Evolutionary conservation across 106 monocot genomes (phyloP).

Genomic region (Vanilla planifolia): DNA sequence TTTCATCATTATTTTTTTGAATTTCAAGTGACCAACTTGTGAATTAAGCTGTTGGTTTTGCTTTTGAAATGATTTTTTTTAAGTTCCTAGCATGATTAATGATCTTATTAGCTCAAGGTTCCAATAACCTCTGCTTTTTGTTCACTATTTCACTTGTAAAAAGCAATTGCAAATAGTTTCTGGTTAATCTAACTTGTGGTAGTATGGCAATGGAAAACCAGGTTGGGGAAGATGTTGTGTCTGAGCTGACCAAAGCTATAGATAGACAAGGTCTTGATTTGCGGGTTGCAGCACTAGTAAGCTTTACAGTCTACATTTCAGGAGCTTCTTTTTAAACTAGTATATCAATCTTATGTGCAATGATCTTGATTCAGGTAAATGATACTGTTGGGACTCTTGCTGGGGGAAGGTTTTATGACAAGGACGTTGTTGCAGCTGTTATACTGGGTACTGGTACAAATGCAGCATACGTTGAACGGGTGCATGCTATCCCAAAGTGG

Average conservation of each 20-base stretch:
- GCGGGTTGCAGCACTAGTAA: constrained; percentile 52
- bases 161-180: no score
- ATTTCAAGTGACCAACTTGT: no score
- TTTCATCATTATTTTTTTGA: no score
- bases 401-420: constrained; percentile 36
- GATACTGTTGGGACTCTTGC: constrained; percentile 40
- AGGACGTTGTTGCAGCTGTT: constrained; percentile 33
- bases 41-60: no score
- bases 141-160: no score
- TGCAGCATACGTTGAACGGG: constrained; percentile 39
- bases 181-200: no score
- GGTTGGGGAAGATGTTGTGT: constrained; percentile 57
- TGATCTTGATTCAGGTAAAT: constrained; percentile 32
- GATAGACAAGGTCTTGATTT: constrained; percentile 69
- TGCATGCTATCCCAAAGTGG: constrained; percentile 40
- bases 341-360: neutral
- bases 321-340: neutral
- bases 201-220: no score
- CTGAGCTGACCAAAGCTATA: constrained; percentile 45
- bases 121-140: no score
- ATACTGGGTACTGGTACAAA: constrained; percentile 41
- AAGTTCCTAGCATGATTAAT: no score
- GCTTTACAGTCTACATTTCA: neutral
- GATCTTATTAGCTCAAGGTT: no score
- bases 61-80: no score